phyloP scores from a whole-genome alignment of 768 basidiomycete genomes.

The Lentinula guzmanii region DNA sequence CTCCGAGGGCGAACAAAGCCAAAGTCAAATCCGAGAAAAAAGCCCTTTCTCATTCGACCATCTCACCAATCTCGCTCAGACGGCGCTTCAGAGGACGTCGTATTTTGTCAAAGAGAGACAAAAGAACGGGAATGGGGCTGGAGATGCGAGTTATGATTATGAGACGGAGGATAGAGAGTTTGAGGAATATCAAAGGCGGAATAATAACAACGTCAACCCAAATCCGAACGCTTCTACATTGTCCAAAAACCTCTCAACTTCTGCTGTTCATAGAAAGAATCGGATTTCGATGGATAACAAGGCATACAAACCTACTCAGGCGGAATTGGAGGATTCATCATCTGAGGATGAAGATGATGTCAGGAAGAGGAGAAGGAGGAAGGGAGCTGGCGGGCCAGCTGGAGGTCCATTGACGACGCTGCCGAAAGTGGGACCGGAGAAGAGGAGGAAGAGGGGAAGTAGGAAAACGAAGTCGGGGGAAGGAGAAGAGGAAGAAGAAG shows the following conservation, averaged over 20 bases:
- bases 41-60: conserved; percentile 42
- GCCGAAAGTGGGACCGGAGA: conserved; percentile 63
- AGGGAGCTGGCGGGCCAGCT: conserved; percentile 42
- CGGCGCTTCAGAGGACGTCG: conserved; percentile 47
- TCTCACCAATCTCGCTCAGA: conserved; percentile 49
- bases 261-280: conserved; percentile 31
- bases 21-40: conserved; percentile 37
- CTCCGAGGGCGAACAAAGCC: conserved; percentile 54
- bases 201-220: conserved; percentile 13
- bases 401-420: conserved; percentile 60
- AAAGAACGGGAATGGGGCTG: conserved; percentile 42
- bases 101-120: conserved; percentile 65
- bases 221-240: conserved; percentile 15
- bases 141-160: conserved; percentile 65
- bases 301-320: conserved; percentile 66
- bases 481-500: conserved; percentile 46
- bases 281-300: conserved; percentile 76
- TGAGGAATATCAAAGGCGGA: conserved; percentile 25
- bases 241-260: conserved; percentile 12
- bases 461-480: conserved; percentile 31
- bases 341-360: conserved; percentile 49
- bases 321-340: conserved; percentile 53
- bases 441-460: conserved; percentile 48
- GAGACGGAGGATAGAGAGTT: conserved; percentile 68
- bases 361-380: conserved; percentile 48